Evolutionary conservation across 2,329 filamentous ascomycete genomes (phyloP).

Genomic region (Tolypocladium inflatum): DNA sequence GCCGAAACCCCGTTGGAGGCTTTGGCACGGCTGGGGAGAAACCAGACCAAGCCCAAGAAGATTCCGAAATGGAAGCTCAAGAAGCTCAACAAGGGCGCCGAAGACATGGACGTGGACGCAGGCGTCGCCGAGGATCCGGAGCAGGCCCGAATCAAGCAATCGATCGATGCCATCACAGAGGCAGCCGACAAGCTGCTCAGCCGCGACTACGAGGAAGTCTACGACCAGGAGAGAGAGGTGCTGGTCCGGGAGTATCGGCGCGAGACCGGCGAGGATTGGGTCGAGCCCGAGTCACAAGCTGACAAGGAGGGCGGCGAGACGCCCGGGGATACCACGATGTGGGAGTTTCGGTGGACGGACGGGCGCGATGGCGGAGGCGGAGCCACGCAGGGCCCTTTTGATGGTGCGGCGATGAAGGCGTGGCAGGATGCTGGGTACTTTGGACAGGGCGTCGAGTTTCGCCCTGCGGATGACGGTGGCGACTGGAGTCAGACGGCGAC

Average conservation of each 20-base stretch:
- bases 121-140: conserved; percentile 49
- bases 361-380: conserved; percentile 71
- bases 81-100: conserved; percentile 48
- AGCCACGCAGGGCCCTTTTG: conserved; percentile 77
- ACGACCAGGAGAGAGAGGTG: conserved; percentile 77
- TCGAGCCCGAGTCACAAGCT: conserved; percentile 29
- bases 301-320: conserved; percentile 7
- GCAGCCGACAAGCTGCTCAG: conserved; percentile 81
- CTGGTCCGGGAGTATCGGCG: conserved; percentile 74
- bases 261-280: conserved; percentile 84
- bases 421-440: conserved; percentile 95
- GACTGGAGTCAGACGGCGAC: conserved; percentile 41
- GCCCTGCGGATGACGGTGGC: conserved; percentile 43
- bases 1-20: conserved; percentile 86
- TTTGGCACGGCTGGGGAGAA: conserved; percentile 67
- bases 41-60: conserved; percentile 49
- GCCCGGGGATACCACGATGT: conserved; percentile 28
- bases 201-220: conserved; percentile 80
- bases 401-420: conserved; percentile 73
- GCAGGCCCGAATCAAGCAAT: conserved; percentile 58
- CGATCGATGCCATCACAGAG: conserved; percentile 76
- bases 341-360: conserved; percentile 92
- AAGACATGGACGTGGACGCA: conserved; percentile 61
- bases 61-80: conserved; percentile 62
- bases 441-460: conserved; percentile 76